Conservation (phyloP, 2,329 filamentous ascomycete genomes). For the Geosmithia morbida region DNA sequence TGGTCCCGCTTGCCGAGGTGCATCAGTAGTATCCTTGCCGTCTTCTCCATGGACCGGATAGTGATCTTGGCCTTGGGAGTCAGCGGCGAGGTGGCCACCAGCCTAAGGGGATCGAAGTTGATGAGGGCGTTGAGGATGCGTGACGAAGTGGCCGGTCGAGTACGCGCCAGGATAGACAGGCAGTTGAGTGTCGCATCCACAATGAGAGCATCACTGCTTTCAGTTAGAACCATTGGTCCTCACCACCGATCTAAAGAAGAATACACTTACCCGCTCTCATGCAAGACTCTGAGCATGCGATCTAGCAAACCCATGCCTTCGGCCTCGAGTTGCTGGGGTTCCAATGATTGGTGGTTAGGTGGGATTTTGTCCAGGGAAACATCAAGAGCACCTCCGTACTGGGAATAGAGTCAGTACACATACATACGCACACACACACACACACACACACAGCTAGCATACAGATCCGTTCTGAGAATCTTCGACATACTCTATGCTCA, state of each 20-base stretch:
- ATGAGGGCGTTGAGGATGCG: conserved; percentile 78
- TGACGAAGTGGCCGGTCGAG: conserved; percentile 64
- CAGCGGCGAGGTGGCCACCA: conserved; percentile 55
- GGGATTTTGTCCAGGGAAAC: conserved; percentile 80
- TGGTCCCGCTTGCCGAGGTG: conserved; percentile 80
- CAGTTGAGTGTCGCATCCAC: conserved; percentile 88
- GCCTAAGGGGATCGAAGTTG: conserved; percentile 81
- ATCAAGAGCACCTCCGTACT: conserved; percentile 43
- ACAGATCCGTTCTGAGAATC: conserved; percentile 4
- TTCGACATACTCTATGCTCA: conserved; percentile 59
- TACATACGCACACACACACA: background rate
- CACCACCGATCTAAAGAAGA: background rate
- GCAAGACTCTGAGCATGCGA: conserved; percentile 69
- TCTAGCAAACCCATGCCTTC: conserved; percentile 87
- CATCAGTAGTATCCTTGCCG: conserved; percentile 67
- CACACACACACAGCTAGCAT: background rate
- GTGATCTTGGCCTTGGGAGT: conserved; percentile 69
- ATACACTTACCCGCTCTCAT: conserved; percentile 64
- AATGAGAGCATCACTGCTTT: conserved; percentile 65
- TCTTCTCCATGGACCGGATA: conserved; percentile 90
- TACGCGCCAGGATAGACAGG: conserved; percentile 68
- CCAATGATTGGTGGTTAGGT: conserved; percentile 65
- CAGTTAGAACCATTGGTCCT: conserved; percentile 3
- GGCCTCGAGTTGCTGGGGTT: conserved; percentile 72
- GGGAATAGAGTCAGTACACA: conserved; percentile 1